Percentiles rank a stretch among this genome's conserved stretches.
phyloP scores from a whole-genome alignment of 1,139 yeast species.

The Diutina sp. region DNA sequence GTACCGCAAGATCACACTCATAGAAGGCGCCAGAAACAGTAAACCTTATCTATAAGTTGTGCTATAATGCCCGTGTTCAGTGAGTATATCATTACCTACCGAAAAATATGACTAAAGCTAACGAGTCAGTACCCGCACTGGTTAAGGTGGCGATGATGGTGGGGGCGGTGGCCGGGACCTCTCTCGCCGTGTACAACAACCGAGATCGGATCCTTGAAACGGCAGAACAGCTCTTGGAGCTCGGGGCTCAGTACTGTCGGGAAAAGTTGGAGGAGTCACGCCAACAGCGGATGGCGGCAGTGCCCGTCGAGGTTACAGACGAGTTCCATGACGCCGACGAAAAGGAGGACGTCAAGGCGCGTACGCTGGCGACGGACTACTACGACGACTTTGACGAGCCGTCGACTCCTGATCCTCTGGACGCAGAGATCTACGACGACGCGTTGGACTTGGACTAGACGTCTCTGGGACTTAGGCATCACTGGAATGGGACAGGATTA shows the following conservation, averaged over 20 bases:
- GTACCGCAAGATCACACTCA: not conserved
- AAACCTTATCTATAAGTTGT: no score
- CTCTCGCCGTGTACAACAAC: constrained; percentile 22
- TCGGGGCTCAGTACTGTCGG: constrained; percentile 24
- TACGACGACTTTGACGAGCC: constrained; percentile 6
- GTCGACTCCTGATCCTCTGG: constrained; percentile 7
- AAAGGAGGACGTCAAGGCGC: constrained; percentile 2
- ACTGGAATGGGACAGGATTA: not conserved
- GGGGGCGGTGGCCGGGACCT: constrained; percentile 28
- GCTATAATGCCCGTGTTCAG: constrained; percentile 8
- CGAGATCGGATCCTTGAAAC: constrained; percentile 19
- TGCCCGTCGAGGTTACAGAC: not conserved
- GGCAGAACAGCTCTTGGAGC: constrained; percentile 19
- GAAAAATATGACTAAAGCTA: not conserved
- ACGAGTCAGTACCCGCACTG: constrained; percentile 19
- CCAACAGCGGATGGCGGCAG: not conserved
- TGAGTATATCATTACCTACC: constrained; percentile 5
- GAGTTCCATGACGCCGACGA: constrained; percentile 1
- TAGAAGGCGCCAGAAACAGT: no score
- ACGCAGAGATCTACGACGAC: constrained; percentile 9
- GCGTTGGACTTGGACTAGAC: constrained; percentile 6
- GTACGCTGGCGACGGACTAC: constrained; percentile 10
- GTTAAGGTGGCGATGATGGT: constrained; percentile 22
- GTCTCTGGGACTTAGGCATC: no score
- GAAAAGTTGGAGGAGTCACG: constrained; percentile 5